Conservation (phyloP, 2,329 filamentous ascomycete species). For the Fusarium torreyae region DNA sequence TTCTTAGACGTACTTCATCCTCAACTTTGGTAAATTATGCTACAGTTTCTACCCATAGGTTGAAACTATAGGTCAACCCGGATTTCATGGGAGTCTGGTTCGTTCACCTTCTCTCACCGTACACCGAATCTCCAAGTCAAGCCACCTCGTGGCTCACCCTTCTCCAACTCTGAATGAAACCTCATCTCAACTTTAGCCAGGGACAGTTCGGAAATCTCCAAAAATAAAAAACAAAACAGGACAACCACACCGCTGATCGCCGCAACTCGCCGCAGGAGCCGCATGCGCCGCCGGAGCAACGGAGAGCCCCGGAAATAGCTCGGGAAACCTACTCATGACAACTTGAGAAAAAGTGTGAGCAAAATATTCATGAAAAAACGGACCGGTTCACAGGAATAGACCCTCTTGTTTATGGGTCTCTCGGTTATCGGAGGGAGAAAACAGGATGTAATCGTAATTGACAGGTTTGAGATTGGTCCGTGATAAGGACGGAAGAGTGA, state of each 20-base stretch:
- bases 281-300: conserved; percentile 39
- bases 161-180: conserved; percentile 24
- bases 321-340: conserved; percentile 33
- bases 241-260: conserved; percentile 5
- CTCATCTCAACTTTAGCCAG: conserved; percentile 18
- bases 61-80: no score
- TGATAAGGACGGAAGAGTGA: background rate
- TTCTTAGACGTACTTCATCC: no score
- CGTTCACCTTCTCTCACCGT: background rate
- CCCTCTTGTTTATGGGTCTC: conserved; percentile 2
- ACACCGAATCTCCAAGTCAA: conserved; percentile 10
- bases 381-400: conserved; percentile 12
- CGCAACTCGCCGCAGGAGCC: conserved; percentile 39
- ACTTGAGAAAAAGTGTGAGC: background rate
- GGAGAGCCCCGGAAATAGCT: conserved; percentile 46
- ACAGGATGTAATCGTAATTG: conserved; percentile 26
- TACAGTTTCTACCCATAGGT: no score
- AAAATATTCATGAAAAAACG: conserved; percentile 9
- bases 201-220: conserved; percentile 23
- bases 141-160: conserved; percentile 33
- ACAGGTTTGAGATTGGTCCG: conserved; percentile 22
- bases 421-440: conserved; percentile 22
- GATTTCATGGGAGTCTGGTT: background rate
- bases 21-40: no score
- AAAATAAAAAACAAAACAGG: background rate